Evolutionary conservation across 2,329 filamentous ascomycete species (phyloP), one percentile per base, ranked within the genome.

Genomic region (Alternaria dauci): DNA sequence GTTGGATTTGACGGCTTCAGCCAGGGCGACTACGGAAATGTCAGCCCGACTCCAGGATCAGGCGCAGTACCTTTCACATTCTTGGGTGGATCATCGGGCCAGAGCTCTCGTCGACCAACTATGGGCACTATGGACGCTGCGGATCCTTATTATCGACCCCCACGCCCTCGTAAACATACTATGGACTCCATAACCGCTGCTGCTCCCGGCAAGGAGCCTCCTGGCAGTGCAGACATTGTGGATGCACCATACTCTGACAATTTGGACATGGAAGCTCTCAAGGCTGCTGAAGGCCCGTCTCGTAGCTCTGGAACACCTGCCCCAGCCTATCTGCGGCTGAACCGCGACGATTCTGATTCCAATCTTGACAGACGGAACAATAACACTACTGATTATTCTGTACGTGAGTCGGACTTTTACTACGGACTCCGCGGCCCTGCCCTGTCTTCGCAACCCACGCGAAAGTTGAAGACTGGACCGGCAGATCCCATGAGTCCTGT

Each of bases 341-440:
- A 78, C 46, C 73, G 76, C 16, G 77, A 83, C 28, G 79, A 81
- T 43, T 85, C 86, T 14, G 85, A 88, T 59, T 81, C 85, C n/a
- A 83, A 85, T 44, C 78, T 84, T 8, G 82, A 85, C 52, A 76
- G 76, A 58, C 82, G 80, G 58, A 89, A 87, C 23, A 85, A 88
- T n/a, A 56, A 55, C 46, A 56, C 48, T 32, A 89, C 91, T 1
- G 94, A 99, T 74, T 98, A 98, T 74, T 90, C 94, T 2, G 95
- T 94, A 1, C 90, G 95, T 57, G 95, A 99, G 78, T 93, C 96
- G 0, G 95, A 99, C 77, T 97, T 97, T 72, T 98, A 98, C 79
- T 98, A 99, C 72, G 91, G 93, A 9, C 91, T 96, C 18, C 88
- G 95, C 34, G 95, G 95, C 0, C 92, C 93, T 20, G 93, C 94